Base-by-base conservation (phyloP, 371 early-diverging fungal genomes). In the Mucor piriformis region DNA sequence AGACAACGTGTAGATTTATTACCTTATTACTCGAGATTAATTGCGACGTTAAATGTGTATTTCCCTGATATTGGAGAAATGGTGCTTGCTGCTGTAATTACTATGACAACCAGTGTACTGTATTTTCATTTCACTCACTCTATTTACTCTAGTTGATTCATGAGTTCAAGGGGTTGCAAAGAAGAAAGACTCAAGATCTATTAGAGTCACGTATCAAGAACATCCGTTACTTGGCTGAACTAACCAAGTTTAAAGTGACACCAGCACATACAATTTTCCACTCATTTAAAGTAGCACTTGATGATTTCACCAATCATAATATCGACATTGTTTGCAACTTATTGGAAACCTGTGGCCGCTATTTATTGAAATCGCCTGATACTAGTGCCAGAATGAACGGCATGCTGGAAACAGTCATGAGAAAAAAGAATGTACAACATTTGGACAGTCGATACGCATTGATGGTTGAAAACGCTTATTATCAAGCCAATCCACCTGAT, bases 381-480 rank as follows among this genome's bases (percentile, higher is more conserved):
- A 91, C 92, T 0, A 70, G 75, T 29, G 71, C 71, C 1, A 79
- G 92, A 16, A 84, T 87, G 66, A 69, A 75, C 18, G 82, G 74
- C 25, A 83, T 91, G 84, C 57, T 98, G 52, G 96, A 95, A 20
- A 91, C 93, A 5, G 77, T 96, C 67, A 88, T 91, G 86, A 81
- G 93, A 33, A 96, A 96, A 69, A 93, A 92, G 59, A 85, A 83
- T 2, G 88, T 86, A 11, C 84, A 89, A 44, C 88, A 91, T 64
- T 63, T 96, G 27, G 98, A 98, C 66, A 89, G 82, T 48, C 86
- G 95, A 10, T 89, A 91, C 35, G 64, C 81, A 6, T 60, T 95
- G 51, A 90, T 98, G 88, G 88, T 98, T 35, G 96, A 97, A 33
- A 96, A 95, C 66, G 97, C 97, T 0, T 94, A 88, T 60, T 92